Evolutionary conservation across 495 filamentous ascomycete genomes (phyloP).

Genomic region (Penicillium atrosanguineum): DNA sequence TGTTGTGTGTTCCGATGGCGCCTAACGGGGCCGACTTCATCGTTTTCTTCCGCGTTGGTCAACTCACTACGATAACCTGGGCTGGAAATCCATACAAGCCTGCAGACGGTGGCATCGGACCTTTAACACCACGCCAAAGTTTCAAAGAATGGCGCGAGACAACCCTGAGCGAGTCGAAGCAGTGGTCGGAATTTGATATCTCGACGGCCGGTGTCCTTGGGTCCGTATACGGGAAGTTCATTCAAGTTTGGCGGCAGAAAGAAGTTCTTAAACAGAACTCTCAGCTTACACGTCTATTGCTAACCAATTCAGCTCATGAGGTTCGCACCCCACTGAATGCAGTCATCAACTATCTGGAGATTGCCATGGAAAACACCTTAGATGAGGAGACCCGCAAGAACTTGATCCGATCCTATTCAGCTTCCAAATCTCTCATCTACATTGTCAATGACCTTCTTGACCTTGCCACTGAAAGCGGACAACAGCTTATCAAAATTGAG

Average conservation of each 20-base stretch:
- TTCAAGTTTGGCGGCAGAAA: constrained; percentile 91
- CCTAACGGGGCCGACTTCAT: constrained; percentile 81
- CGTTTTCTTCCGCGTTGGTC: constrained; percentile 82
- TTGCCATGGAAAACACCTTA: constrained; percentile 79
- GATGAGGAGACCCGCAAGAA: constrained; percentile 89
- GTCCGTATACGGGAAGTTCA: constrained; percentile 87
- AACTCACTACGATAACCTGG: constrained; percentile 80
- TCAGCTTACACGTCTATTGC: constrained; percentile 72
- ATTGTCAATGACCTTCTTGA: constrained; percentile 96
- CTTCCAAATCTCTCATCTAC: constrained; percentile 96
- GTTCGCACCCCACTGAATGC: constrained; percentile 93
- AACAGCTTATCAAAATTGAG: constrained; percentile 77
- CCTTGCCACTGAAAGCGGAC: constrained; percentile 82
- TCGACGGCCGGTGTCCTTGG: constrained; percentile 89
- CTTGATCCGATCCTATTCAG: constrained; percentile 70
- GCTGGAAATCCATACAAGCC: constrained; percentile 91
- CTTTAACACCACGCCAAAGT: constrained; percentile 35
- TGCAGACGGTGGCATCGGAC: constrained; percentile 22
- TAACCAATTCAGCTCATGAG: constrained; percentile 93
- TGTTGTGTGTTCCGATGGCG: constrained; percentile 82
- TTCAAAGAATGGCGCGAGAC: constrained; percentile 37
- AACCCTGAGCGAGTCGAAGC: constrained; percentile 34
- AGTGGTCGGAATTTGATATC: constrained; percentile 55
- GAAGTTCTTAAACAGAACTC: constrained; percentile 82
- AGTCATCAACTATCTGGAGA: constrained; percentile 95